phyloP scores from a whole-genome alignment of 176 grass and related monocot species.

The Eremochloa ophiuroides region DNA sequence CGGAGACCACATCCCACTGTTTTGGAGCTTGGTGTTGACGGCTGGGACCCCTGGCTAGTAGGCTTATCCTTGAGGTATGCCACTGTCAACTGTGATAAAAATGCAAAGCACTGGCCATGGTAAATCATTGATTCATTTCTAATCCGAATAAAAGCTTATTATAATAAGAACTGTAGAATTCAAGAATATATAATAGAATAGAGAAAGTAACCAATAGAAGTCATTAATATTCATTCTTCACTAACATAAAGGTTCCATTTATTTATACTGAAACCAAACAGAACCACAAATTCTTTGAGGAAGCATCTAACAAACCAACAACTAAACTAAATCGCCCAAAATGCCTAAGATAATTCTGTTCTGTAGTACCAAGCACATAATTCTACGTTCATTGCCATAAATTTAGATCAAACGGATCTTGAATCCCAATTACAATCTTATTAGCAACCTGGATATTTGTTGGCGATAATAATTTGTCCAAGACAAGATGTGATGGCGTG shows the following conservation, averaged over 20 bases:
- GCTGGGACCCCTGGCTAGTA: no score
- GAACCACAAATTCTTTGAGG: neutral
- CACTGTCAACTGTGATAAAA: conserved; percentile 53
- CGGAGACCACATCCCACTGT: conserved; percentile 78
- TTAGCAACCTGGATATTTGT: no score
- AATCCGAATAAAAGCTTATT: neutral
- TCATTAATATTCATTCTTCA: neutral
- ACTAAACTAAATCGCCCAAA: neutral
- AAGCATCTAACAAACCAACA: neutral
- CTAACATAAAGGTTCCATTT: no score
- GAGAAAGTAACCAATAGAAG: neutral
- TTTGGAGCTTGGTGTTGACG: no score
- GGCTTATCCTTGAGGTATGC: no score
- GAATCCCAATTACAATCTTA: neutral
- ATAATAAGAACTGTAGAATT: no score
- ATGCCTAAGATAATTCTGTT: neutral
- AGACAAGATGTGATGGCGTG: no score
- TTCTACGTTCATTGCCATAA: neutral
- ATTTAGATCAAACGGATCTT: no score
- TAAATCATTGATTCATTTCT: neutral
- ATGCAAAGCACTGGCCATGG: neutral
- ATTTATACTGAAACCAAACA: no score
- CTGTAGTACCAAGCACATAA: neutral
- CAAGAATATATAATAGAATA: no score
- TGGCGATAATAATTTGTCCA: no score